A percentile compares a stretch with the other conserved stretches of the same genome.
Evolutionary conservation across 169 alveolate genomes (phyloP).

Genomic region (Plasmodium malariae): DNA sequence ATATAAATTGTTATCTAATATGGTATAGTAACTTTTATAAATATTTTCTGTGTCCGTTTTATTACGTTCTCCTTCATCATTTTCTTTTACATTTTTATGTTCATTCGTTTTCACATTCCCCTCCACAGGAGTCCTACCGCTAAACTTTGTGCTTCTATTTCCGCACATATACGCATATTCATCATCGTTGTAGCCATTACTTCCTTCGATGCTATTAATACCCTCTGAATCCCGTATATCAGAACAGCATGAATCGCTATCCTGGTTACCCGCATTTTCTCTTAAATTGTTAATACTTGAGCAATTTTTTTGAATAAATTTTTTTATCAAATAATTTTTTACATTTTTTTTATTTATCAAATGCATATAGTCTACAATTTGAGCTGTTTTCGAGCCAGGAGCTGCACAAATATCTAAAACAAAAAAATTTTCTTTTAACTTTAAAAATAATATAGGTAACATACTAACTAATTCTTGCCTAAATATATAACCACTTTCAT

Average conservation of each 20-base stretch:
- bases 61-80: neutral
- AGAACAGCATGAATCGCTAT: neutral
- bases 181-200: no score
- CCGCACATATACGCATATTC: no score
- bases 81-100: neutral
- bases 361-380: conserved; percentile 78
- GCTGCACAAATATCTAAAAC: conserved; percentile 98
- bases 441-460: conserved; percentile 96
- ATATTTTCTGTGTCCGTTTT: neutral
- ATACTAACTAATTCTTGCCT: conserved; percentile 97
- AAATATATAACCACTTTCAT: conserved; percentile 94
- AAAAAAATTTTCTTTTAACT: conserved; percentile 89
- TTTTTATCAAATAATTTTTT: conserved; percentile 43
- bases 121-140: no score
- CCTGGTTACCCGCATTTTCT: neutral
- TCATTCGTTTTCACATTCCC: neutral
- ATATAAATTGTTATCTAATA: conserved; percentile 42
- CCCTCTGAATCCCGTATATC: neutral
- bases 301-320: conserved; percentile 25
- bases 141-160: no score
- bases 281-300: neutral
- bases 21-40: conserved; percentile 17
- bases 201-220: neutral
- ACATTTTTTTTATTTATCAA: conserved; percentile 28
- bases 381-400: conserved; percentile 94